Evolutionary conservation across 75 land plant species (phyloP).

Genomic region (Selaginella moellendorffii): DNA sequence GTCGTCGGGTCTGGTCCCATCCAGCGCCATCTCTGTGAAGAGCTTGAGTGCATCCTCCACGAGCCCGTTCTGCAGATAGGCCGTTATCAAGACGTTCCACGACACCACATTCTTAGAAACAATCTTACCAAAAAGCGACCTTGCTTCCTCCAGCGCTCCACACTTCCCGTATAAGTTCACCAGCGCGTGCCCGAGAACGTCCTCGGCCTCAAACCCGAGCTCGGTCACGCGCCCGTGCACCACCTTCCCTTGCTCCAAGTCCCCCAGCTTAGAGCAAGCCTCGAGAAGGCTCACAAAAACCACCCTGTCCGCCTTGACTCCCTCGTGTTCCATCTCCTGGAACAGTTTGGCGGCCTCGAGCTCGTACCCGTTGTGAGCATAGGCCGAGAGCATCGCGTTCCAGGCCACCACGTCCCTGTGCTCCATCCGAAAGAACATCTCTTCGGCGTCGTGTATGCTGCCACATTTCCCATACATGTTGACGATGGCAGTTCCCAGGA

Average conservation of each 20-base stretch:
- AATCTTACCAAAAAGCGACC: neutral
- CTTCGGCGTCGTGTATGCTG: slow-evolving; percentile 16
- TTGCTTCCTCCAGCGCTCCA: neutral
- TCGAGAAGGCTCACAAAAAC: slow-evolving; percentile 23
- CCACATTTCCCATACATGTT: slow-evolving; percentile 42
- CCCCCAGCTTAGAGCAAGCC: too few species aligned
- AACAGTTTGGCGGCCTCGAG: slow-evolving; percentile 19
- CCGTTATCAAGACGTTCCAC: slow-evolving; percentile 1
- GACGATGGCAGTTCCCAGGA: slow-evolving; percentile 29
- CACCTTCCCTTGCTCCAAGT: neutral
- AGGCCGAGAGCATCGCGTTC: slow-evolving; percentile 33
- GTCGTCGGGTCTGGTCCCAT: neutral
- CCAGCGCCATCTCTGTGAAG: neutral
- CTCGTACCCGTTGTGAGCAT: slow-evolving; percentile 22
- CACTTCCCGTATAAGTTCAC: slow-evolving; percentile 1
- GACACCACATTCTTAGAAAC: neutral
- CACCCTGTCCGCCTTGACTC: slow-evolving; percentile 22
- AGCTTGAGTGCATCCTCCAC: neutral
- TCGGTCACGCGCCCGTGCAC: neutral
- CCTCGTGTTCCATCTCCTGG: slow-evolving; percentile 21
- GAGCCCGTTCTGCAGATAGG: neutral
- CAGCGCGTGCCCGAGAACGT: neutral
- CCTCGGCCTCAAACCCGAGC: neutral
- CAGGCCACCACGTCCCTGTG: slow-evolving; percentile 27
- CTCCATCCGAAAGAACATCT: slow-evolving; percentile 16